phyloP scores from a whole-genome alignment of 305 asterid species.

The Fraxinus baroniana region DNA sequence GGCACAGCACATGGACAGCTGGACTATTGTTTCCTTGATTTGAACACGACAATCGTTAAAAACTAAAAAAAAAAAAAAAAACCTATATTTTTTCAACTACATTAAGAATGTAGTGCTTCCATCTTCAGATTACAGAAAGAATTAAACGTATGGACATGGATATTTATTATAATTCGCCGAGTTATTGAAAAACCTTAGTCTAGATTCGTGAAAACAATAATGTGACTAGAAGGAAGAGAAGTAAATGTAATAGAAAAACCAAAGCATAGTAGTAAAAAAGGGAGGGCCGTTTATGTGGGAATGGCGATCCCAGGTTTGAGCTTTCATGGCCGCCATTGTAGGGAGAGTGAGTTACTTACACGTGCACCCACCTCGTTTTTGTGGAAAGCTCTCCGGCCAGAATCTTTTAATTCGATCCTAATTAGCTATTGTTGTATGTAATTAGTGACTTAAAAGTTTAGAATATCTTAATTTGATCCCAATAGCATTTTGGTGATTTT shows the following conservation, averaged over 20 bases:
- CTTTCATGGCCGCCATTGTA: conserved; percentile 44
- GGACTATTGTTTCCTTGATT: conserved; percentile 25
- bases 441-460: background rate
- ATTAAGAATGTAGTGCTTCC: conserved; percentile 6
- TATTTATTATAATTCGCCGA: background rate
- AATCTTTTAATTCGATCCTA: background rate
- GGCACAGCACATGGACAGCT: conserved; percentile 34
- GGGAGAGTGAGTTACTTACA: conserved; percentile 32
- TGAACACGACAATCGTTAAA: conserved; percentile 14
- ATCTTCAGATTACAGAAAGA: conserved; percentile 15
- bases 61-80: background rate
- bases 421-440: background rate
- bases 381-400: conserved; percentile 3
- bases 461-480: background rate
- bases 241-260: conserved; percentile 27
- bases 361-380: conserved; percentile 18
- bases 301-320: conserved; percentile 39
- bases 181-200: background rate
- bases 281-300: conserved; percentile 38
- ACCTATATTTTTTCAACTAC: conserved; percentile 12
- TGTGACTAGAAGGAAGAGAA: conserved; percentile 14
- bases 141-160: background rate
- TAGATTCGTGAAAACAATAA: conserved; percentile 12
- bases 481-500: background rate
- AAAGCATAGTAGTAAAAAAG: conserved; percentile 55